phyloP scores from a whole-genome alignment of 139 green algal species.

The Astrephomene gubernaculifera region DNA sequence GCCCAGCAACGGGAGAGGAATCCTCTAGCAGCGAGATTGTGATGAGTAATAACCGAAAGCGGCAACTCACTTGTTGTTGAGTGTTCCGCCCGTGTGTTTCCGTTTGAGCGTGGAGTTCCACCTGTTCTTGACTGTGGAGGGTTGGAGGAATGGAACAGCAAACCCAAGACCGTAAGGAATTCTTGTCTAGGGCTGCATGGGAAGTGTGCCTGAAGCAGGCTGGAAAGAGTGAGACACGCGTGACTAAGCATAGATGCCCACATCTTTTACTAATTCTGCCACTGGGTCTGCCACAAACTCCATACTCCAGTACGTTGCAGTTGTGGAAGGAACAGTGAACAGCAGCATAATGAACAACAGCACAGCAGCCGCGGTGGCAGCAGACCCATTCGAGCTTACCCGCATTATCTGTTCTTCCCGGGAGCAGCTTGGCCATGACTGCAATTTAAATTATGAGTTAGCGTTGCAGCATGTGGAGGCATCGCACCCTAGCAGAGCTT shows the following conservation, averaged over 20 bases:
- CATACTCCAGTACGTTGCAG: too few species aligned
- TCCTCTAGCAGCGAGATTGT: too few species aligned
- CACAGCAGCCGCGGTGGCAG: background rate
- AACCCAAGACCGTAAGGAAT: too few species aligned
- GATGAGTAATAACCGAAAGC: background rate
- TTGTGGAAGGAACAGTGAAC: background rate
- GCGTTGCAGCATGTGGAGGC: too few species aligned
- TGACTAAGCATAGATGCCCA: too few species aligned
- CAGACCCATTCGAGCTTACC: conserved; percentile 49
- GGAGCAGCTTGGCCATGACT: conserved; percentile 70
- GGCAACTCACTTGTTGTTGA: conserved; percentile 29
- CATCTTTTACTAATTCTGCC: too few species aligned
- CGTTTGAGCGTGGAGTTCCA: conserved; percentile 53
- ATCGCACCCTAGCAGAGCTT: too few species aligned
- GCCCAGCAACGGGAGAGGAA: too few species aligned
- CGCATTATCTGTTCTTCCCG: conserved; percentile 68
- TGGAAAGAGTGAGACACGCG: too few species aligned
- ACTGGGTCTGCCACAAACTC: too few species aligned
- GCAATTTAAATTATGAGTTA: background rate
- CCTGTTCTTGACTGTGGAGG: conserved; percentile 48
- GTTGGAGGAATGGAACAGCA: background rate
- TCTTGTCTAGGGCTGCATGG: too few species aligned
- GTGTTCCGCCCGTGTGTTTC: conserved; percentile 24
- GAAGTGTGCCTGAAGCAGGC: too few species aligned
- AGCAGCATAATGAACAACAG: background rate